Evolutionary conservation across 768 basidiomycete species (phyloP).

Genomic region (Tremella fuciformis): DNA sequence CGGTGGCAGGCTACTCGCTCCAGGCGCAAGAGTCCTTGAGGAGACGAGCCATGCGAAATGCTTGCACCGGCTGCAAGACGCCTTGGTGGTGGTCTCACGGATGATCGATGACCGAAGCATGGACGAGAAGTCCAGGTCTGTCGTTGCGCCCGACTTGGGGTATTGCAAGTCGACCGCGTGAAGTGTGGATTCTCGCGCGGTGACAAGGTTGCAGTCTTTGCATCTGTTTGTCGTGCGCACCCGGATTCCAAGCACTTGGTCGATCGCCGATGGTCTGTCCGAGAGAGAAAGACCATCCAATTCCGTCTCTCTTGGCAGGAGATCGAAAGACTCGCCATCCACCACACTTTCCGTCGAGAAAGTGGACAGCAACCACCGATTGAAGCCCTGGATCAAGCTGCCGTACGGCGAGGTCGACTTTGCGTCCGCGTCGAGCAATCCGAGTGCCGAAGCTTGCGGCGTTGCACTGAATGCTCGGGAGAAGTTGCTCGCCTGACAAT

Average conservation of each 20-base stretch:
- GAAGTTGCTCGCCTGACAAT: conserved; percentile 96
- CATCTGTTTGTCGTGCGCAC: conserved; percentile 74
- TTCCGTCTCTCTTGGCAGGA: conserved; percentile 5
- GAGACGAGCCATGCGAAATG: conserved; percentile 70
- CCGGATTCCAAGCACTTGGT: conserved; percentile 79
- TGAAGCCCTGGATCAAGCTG: conserved; percentile 89
- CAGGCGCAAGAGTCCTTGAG: conserved; percentile 62
- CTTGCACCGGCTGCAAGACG: conserved; percentile 79
- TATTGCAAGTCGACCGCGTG: conserved; percentile 85
- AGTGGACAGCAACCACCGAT: conserved; percentile 86
- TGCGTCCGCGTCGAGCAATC: conserved; percentile 83
- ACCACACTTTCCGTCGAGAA: conserved; percentile 57
- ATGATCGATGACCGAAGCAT: conserved; percentile 72
- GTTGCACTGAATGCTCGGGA: conserved; percentile 87
- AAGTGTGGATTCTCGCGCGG: conserved; percentile 72
- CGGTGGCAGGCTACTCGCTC: conserved; percentile 62
- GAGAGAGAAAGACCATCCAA: conserved; percentile 46
- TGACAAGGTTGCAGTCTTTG: conserved; percentile 65
- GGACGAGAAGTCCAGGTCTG: conserved; percentile 57
- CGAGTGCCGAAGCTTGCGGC: conserved; percentile 77
- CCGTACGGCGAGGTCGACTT: conserved; percentile 73
- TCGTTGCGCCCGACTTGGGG: conserved; percentile 56
- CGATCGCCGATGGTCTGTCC: conserved; percentile 61
- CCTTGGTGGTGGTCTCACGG: conserved; percentile 79
- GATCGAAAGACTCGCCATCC: conserved; percentile 32